These are phyloP conservation scores for Myriosclerotinia curreyana DNA, from an alignment of 2,329 filamentous ascomycete genomes.

Conservation along the genomic window DNA sequence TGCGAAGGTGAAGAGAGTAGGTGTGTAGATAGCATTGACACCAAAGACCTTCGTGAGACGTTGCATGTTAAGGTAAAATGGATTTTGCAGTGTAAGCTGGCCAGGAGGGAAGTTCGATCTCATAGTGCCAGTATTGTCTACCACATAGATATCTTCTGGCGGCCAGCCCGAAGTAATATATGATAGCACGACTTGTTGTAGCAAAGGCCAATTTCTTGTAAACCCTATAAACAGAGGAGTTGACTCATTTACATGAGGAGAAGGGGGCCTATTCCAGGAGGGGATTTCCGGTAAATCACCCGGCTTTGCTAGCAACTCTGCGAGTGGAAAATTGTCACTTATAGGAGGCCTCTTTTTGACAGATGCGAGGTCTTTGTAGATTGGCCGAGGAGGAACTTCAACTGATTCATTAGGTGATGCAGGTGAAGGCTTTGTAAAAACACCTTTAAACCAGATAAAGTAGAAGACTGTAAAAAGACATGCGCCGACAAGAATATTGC, in stretches of 20 bases:
- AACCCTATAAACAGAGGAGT: slow-evolving; percentile 58
- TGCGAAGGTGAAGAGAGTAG: slow-evolving; percentile 52
- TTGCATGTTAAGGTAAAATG: slow-evolving; percentile 54
- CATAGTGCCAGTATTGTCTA: slow-evolving; percentile 59
- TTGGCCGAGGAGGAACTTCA: background rate
- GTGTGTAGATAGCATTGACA: slow-evolving; percentile 50
- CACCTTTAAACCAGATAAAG: background rate
- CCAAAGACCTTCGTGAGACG: slow-evolving; percentile 48
- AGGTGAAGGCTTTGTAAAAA: background rate
- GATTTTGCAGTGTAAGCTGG: slow-evolving; percentile 52
- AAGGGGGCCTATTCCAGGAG: background rate
- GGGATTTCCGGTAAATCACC: background rate
- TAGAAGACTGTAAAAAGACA: background rate
- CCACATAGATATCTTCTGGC: slow-evolving; percentile 52
- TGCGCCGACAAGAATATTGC: background rate
- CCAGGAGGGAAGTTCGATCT: slow-evolving; percentile 49
- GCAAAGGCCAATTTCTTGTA: slow-evolving; percentile 53
- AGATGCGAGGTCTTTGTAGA: background rate
- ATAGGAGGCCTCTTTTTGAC: background rate
- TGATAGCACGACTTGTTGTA: slow-evolving; percentile 54
- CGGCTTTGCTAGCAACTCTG: background rate
- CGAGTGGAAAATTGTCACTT: background rate
- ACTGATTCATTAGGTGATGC: background rate
- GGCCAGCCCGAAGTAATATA: slow-evolving; percentile 61
- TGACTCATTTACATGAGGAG: slow-evolving; percentile 40